Conservation (phyloP, 179 eudicot species). For the Actinidia arguta region DNA sequence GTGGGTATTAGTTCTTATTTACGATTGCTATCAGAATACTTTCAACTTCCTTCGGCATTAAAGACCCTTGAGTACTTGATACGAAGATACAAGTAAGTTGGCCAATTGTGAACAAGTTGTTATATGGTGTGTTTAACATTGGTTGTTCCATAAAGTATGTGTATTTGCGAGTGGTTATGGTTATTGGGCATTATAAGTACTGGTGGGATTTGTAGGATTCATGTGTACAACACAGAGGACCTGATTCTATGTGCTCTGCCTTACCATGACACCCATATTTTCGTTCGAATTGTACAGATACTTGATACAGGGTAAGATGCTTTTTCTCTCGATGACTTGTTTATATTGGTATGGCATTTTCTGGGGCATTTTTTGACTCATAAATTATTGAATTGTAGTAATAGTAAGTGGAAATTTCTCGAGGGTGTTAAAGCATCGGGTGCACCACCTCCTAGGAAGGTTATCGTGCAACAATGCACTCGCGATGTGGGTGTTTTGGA, state of each 20-base stretch:
- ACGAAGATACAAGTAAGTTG: conserved; percentile 78
- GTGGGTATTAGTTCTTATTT: conserved; percentile 68
- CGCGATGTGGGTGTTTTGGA: conserved; percentile 83
- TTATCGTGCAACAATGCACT: conserved; percentile 86
- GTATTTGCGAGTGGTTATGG: neutral
- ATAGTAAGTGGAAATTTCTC: conserved; percentile 86
- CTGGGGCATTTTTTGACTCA: neutral
- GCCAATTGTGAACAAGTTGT: neutral
- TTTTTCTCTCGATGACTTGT: no score
- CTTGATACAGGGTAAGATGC: conserved; percentile 61
- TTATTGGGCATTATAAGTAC: neutral
- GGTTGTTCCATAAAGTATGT: neutral
- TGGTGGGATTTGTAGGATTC: conserved; percentile 51
- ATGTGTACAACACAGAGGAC: conserved; percentile 80
- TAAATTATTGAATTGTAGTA: conserved; percentile 36
- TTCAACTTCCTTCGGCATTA: conserved; percentile 62
- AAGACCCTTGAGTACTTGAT: conserved; percentile 90
- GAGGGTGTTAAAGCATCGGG: conserved; percentile 87
- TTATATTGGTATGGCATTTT: no score
- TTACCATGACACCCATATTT: conserved; percentile 85
- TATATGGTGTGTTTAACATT: neutral
- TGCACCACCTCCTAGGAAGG: conserved; percentile 85
- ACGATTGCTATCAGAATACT: conserved; percentile 71
- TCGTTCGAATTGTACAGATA: conserved; percentile 85
- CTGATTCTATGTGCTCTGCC: conserved; percentile 86